Evolutionary conservation across 495 filamentous ascomycete genomes (phyloP), one percentile per base, ranked within the genome.

Genomic region (Xylaria intraflava): DNA sequence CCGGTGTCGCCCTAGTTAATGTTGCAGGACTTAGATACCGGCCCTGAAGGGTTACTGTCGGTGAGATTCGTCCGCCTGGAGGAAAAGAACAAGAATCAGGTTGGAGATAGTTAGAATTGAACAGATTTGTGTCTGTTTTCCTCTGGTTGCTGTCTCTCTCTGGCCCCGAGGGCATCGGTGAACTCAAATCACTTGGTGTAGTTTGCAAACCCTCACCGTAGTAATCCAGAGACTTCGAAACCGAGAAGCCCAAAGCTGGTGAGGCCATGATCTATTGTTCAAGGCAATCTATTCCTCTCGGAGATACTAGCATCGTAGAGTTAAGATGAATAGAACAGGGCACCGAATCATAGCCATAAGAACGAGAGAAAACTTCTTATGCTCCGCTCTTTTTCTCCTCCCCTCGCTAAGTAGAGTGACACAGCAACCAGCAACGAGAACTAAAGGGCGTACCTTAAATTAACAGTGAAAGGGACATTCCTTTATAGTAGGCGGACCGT

Each of bases 201-300:
- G 30, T 6, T 30, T 36, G 52, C 1, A 22, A 17, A 6, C n/a
- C 9, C 6, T 48, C 52, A n/a, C 1, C 1, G 16, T 50, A 19
- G 43, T 41, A 12, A 19, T 5, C 10, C 23, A 19, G 22, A 14
- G 31, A 6, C 35, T 26, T 22, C 1, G 29, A 35, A 8, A 20
- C 10, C 11, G 8, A 12, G 8, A 19, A 2, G 6, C 14, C 26
- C 6, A n/a, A 9, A 29, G 11, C 14, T 19, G 33, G 2, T 10
- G 45, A 43, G 31, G 38, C n/a, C 45, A 55, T 55, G 19, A 30
- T 55, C n/a, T 22, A 45, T 8, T 41, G 23, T 16, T 35, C 22
- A 30, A 24, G 19, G 8, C 24, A 22, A 30, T 29, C 22, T 38
- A 39, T 30, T n/a, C 24, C 19, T 17, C 44, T 14, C n/a, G 35